These are phyloP conservation scores for Leccinum variicolor DNA, from an alignment of 768 basidiomycete species.

Conservation along the genomic window DNA sequence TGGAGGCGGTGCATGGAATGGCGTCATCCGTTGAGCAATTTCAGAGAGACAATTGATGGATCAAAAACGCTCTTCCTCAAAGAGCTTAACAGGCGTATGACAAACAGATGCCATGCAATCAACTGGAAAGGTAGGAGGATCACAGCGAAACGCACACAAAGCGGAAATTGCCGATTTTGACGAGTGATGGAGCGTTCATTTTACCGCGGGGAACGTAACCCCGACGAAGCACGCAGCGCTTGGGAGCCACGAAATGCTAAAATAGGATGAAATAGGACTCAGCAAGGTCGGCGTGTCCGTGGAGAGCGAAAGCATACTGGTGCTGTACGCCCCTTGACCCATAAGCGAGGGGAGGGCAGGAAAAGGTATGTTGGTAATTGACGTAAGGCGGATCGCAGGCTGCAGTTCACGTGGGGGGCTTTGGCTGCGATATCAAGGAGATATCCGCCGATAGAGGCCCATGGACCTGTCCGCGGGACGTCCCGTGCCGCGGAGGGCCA, in stretches of 20 bases:
- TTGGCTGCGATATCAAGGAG: conserved; percentile 21
- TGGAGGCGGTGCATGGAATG: conserved; percentile 24
- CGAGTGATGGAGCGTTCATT: conserved; percentile 17
- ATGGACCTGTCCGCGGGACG: conserved; percentile 8
- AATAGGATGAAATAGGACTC: conserved; percentile 13
- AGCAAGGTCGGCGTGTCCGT: conserved; percentile 26
- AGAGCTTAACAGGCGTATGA: conserved; percentile 28
- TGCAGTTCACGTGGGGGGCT: conserved; percentile 17
- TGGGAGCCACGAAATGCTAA: conserved; percentile 11
- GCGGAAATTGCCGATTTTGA: conserved; percentile 28
- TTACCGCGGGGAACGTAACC: conserved; percentile 7
- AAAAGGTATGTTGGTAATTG: conserved; percentile 25
- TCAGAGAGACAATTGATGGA: conserved; percentile 24
- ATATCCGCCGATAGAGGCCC: conserved; percentile 29
- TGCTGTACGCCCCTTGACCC: conserved; percentile 24
- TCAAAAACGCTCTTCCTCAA: conserved; percentile 30
- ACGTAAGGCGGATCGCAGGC: conserved; percentile 27
- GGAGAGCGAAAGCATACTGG: conserved; percentile 20
- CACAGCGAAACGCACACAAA: neutral
- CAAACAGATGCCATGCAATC: conserved; percentile 14
- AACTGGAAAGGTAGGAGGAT: conserved; percentile 6
- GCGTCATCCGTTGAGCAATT: conserved; percentile 23
- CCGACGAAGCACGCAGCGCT: conserved; percentile 7
- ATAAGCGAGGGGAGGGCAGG: conserved; percentile 31
- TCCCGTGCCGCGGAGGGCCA: neutral